A percentile compares a stretch with the other conserved stretches of the same genome.
phyloP scores from a whole-genome alignment of 495 filamentous ascomycete genomes.

The Xylaria bambusicola region DNA sequence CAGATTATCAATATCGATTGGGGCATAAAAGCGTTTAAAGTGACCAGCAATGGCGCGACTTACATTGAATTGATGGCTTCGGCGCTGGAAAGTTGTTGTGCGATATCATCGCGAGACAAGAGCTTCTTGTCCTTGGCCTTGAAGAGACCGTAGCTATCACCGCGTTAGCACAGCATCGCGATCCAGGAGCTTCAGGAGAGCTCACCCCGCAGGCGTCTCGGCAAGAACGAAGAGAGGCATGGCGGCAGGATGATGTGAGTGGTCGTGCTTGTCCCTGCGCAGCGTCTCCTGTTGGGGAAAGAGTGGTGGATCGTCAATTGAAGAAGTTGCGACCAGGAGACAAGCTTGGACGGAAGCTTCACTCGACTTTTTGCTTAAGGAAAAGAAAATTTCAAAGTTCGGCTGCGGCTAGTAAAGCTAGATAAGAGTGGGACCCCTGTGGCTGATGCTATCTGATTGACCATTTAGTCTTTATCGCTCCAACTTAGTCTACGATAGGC shows the following conservation, averaged over 20 bases:
- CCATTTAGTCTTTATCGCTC: not conserved
- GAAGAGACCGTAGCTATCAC: conserved; percentile 78
- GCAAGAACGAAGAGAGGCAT: conserved; percentile 84
- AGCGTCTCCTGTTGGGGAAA: conserved; percentile 28
- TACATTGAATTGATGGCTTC: conserved; percentile 88
- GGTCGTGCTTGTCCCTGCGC: conserved; percentile 25
- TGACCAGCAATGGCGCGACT: conserved; percentile 43
- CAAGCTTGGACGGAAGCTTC: conserved; percentile 20
- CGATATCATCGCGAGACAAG: conserved; percentile 78
- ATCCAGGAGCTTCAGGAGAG: conserved; percentile 8
- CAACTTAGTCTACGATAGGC: not conserved
- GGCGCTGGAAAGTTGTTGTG: conserved; percentile 70
- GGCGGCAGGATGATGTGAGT: conserved; percentile 24
- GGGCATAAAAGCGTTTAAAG: not conserved
- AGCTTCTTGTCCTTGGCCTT: conserved; percentile 98
- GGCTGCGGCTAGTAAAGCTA: conserved; percentile 16
- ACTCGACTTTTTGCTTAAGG: conserved; percentile 4
- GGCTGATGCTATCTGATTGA: conserved; percentile 13
- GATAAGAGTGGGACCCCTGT: conserved; percentile 19
- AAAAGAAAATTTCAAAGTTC: conserved; percentile 19
- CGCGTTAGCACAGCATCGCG: conserved; percentile 23
- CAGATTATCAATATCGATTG: not conserved
- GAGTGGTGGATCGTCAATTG: conserved; percentile 15
- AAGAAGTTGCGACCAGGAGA: conserved; percentile 13
- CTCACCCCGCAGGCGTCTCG: conserved; percentile 87